Conservation (phyloP, 2,329 filamentous ascomycete species). For the Plectosphaerella cucumerina region DNA sequence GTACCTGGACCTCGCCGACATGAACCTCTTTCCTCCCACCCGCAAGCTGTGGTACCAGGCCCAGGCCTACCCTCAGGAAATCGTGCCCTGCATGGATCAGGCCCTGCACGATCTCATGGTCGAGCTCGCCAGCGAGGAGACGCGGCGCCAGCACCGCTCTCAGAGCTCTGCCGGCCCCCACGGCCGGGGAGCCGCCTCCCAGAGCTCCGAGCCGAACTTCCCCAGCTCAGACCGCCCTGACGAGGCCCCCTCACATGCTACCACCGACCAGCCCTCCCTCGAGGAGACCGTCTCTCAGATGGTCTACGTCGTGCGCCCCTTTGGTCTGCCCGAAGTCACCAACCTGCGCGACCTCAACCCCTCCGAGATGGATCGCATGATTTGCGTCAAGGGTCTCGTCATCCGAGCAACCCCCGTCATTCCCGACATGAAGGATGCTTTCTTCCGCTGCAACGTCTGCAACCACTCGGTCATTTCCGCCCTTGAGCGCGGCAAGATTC, state of each 20-base stretch:
- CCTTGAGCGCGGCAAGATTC: slow-evolving; percentile 93
- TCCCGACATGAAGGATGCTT: slow-evolving; percentile 98
- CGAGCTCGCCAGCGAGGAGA: slow-evolving; percentile 78
- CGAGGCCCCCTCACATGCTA: slow-evolving; percentile 33
- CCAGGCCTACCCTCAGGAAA: slow-evolving; percentile 91
- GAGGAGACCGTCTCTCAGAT: slow-evolving; percentile 78
- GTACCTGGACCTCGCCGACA: slow-evolving; percentile 82
- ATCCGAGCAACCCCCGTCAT: slow-evolving; percentile 96
- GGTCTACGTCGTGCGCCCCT: slow-evolving; percentile 83
- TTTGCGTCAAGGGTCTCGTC: slow-evolving; percentile 92
- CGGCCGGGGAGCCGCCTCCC: slow-evolving; percentile 27
- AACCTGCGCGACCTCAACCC: slow-evolving; percentile 95
- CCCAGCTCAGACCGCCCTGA: slow-evolving; percentile 74
- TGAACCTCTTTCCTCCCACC: slow-evolving; percentile 90
- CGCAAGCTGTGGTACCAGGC: slow-evolving; percentile 94
- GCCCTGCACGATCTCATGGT: slow-evolving; percentile 90
- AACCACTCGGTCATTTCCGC: slow-evolving; percentile 87
- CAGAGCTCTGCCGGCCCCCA: slow-evolving; percentile 48
- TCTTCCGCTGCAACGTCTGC: slow-evolving; percentile 93
- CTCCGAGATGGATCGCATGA: slow-evolving; percentile 79
- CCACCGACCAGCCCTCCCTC: slow-evolving; percentile 51
- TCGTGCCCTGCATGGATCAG: slow-evolving; percentile 95
- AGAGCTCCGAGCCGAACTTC: slow-evolving; percentile 71
- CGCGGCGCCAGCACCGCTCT: slow-evolving; percentile 60
- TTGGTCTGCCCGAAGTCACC: slow-evolving; percentile 78